Evolutionary conservation across 148 eudicot genomes (phyloP), one percentile per base, ranked within the genome.

Genomic region (Camellia lanceoleosa): DNA sequence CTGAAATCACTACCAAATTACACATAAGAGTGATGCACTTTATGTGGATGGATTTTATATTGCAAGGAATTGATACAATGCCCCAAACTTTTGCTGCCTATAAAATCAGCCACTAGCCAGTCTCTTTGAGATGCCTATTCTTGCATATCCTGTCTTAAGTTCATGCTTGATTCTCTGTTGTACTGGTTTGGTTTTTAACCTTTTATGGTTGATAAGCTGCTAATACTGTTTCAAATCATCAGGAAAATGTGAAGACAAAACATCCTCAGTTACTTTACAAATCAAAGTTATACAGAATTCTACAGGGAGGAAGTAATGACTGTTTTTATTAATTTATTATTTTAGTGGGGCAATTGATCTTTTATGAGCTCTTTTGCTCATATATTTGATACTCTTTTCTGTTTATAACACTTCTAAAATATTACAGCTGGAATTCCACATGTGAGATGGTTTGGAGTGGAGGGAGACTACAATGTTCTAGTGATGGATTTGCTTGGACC

Each of bases 401-500:
- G 18, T 16, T 82, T 2, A 14, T 44, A 55, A 5, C 12, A 69
- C 14, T 16, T 49, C 62, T 52, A 23, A 76, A 30, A n/a, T 38
- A 7, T 74, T 85, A 73, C 90, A 93, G 98, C 94, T 83, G 97
- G 98, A 77, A 93, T 95, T 78, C 97, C 96, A 58, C 91, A 91
- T 83, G 88, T 89, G 78, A 91, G 90, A 85, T 95, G 98, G 98
- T 93, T 79, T 84, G 98, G 98, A 18, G 92, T 87, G 66, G 98
- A 95, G 81, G 98, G 98, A 79, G 98, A 92, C 43, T 93, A 93
- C 77, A 95, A 95, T 85, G 92, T 91, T 67, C 90, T 95, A 59
- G 98, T 95, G 62, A 93, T 95, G 96, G 98, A 95, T 86, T 84
- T 95, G 62, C 90, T 95, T 69, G 98, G 98, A 78, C 98, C 96